Base-by-base conservation (phyloP, 345 rosid genomes). In the thale cress (Arabidopsis thaliana) region DNA sequence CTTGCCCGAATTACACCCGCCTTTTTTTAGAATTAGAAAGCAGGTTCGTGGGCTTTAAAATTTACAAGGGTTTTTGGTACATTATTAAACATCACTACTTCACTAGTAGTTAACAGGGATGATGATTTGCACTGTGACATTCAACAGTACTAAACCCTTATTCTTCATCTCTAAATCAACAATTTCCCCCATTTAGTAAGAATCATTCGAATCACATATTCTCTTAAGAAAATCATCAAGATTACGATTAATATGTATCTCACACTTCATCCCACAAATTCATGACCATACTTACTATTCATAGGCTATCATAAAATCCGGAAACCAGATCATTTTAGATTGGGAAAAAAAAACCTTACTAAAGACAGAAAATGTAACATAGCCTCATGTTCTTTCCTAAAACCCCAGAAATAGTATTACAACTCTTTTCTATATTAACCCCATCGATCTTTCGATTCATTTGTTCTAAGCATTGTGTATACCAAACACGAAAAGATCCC, bases 341-440 rank as follows among this genome's bases (percentile, higher is more conserved):
- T 3, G 32, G 4, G 32, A 28, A 28, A 28, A 50, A 44, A 6
- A 16, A 30, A 57, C 13, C 49, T 25, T 58, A 37, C 77, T 71
- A 78, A 71, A 78, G 68, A 78, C 62, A 65, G 77, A 33, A 32
- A 58, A 40, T 64, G 41, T 78, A 62, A 71, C 36, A 41, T 40
- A 65, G 67, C 76, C 80, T 65, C 76, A 57, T 49, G 57, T 71
- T 58, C 40, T 34, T 44, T 50, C 25, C 55, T 56, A 1, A 71
- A 63, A 71, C 61, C 72, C 76, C 49, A 58, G 23, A 49, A 65
- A 71, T 78, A 78, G 81, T 13, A 40, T 50, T 41, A 16, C 22
- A 22, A 50, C 9, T 49, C 60, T n/a, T 16, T 49, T 58, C 62
- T 65, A 59, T 72, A 78, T 65, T 22, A 71, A 50, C 68, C 57